Conservation (phyloP, 2,329 filamentous ascomycete genomes). For the Beauveria pseudobassiana region DNA sequence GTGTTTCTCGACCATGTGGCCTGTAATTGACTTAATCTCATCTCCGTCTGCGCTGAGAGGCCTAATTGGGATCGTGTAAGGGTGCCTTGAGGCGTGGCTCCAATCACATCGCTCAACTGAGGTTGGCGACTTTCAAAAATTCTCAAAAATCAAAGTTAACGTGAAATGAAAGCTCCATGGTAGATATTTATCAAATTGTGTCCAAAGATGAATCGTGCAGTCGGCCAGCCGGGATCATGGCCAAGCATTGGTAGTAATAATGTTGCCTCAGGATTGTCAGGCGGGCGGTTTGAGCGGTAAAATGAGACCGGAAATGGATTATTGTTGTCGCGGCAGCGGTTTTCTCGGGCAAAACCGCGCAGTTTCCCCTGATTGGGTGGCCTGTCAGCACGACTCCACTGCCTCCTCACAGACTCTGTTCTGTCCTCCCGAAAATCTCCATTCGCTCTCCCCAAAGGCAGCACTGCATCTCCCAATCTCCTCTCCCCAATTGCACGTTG, state of each 20-base stretch:
- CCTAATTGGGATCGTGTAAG: too few species aligned
- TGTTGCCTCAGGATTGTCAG: conserved; percentile 8
- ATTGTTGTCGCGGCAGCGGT: conserved; percentile 32
- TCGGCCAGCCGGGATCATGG: background rate
- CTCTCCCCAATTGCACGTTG: conserved; percentile 53
- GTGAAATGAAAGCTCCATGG: background rate
- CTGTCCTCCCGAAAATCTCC: conserved; percentile 36
- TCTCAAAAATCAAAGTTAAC: too few species aligned
- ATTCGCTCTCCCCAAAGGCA: conserved; percentile 40
- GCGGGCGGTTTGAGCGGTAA: background rate
- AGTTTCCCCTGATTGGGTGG: conserved; percentile 27
- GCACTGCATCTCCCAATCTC: conserved; percentile 47
- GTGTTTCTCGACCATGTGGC: too few species aligned
- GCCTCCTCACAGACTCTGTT: conserved; percentile 36
- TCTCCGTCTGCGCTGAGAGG: too few species aligned
- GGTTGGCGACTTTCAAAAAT: too few species aligned
- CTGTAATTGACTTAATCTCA: too few species aligned
- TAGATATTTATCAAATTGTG: background rate
- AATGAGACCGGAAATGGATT: conserved; percentile 21
- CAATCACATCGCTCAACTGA: too few species aligned
- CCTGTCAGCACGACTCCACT: conserved; percentile 29
- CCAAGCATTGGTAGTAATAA: background rate
- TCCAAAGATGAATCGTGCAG: background rate
- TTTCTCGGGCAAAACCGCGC: conserved; percentile 33
- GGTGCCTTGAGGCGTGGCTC: too few species aligned